phyloP scores from a whole-genome alignment of 148 eudicot species.

The Limonium bicolor region DNA sequence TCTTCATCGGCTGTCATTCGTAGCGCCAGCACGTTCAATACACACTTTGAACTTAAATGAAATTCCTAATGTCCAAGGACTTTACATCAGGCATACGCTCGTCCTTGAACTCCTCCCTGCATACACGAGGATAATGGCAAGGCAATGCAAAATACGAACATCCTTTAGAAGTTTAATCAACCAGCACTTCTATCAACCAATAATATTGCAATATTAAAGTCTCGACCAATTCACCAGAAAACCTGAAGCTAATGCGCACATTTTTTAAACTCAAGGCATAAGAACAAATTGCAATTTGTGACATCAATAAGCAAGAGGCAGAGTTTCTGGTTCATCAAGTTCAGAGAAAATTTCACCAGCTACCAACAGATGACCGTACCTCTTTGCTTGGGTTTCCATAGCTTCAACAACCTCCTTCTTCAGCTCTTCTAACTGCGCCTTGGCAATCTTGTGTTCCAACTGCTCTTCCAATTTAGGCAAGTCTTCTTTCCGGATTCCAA shows the following conservation, averaged over 20 bases:
- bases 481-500: constrained; percentile 62
- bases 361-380: constrained; percentile 24
- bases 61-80: constrained; percentile 77
- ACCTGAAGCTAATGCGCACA: neutral
- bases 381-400: constrained; percentile 85
- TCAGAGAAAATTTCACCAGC: neutral
- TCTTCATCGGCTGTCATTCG: no score
- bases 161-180: neutral
- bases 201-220: neutral
- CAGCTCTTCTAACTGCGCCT: constrained; percentile 78
- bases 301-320: neutral
- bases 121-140: neutral
- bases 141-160: neutral
- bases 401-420: constrained; percentile 81
- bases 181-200: neutral
- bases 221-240: neutral
- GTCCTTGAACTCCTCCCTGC: constrained; percentile 93
- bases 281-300: neutral
- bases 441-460: constrained; percentile 72
- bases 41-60: constrained; percentile 33
- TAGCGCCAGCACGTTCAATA: no score
- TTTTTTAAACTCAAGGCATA: no score
- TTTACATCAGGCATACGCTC: constrained; percentile 76
- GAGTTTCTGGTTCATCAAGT: neutral
- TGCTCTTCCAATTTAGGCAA: constrained; percentile 77